Base-by-base conservation (phyloP, 2,329 filamentous ascomycete genomes). In the Cladosporium cucumerinum region DNA sequence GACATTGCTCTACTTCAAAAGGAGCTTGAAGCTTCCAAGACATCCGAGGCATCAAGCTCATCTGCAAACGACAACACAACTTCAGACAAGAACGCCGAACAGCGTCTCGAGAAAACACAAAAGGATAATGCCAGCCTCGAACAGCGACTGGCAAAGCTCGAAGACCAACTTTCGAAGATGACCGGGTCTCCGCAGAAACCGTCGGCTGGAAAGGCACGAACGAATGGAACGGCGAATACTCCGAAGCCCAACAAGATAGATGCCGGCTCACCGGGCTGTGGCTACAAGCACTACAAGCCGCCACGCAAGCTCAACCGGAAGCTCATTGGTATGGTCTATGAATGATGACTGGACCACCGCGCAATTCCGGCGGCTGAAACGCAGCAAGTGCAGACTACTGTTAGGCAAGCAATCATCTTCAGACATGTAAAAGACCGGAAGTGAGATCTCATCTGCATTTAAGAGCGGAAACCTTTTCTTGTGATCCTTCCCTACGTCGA, bases 221-320 rank as follows among this genome's bases (percentile, higher is more conserved):
- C 8, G 8, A 46, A 46, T 4, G 39, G 39, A 46, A 46, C n/a
- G 39, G 39, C 2, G n/a, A 12, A 54, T 4, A 18, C n/a, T 14
- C 26, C 21, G 1, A 43, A 58, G 55, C 34, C 34, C 1, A 34
- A 16, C 32, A 39, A 39, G 55, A 23, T n/a, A 25, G 55, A 25
- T 18, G 32, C 21, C 11, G 12, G 39, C 10, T 46, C n/a, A 12
- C 39, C 39, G 21, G 57, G 57, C 12, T 59, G 57, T 32, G 57
- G 57, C 8, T 30, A 48, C n/a, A 59, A 59, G 57, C 57, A 59
- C 39, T 59, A 59, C 57, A 59, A 59, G 57, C 57, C 57, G 16
- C 57, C 57, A 1, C 57, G 57, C 26, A 59, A 59, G 57, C 36
- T 59, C 26, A 59, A 59, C 26, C 43, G 57, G 23, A 59, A 34